A percentile compares a stretch with the other conserved stretches of the same genome.
phyloP scores from a whole-genome alignment of 2,329 filamentous ascomycete species.

The Colletotrichum karsti region DNA sequence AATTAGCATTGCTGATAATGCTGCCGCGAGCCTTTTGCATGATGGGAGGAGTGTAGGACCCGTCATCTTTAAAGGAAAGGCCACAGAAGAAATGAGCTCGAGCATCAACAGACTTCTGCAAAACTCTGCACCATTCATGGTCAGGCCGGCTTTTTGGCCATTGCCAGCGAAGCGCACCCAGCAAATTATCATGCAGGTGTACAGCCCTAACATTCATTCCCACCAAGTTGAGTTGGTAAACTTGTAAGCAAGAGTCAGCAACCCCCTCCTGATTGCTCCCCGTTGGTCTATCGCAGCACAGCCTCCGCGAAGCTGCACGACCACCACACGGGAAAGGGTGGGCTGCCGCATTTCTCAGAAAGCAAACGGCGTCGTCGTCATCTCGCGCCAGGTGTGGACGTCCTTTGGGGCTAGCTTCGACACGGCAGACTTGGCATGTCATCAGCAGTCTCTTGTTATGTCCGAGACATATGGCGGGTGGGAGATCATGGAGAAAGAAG shows the following conservation, averaged over 20 bases:
- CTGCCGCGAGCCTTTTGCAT: too few species aligned
- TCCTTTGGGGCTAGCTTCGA: background rate
- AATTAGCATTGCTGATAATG: too few species aligned
- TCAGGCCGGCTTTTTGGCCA: too few species aligned
- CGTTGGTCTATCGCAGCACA: background rate
- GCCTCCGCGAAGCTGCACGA: conserved; percentile 3
- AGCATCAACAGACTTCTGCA: too few species aligned
- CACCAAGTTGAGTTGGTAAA: background rate
- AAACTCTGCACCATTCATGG: too few species aligned
- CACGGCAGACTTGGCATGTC: conserved; percentile 17
- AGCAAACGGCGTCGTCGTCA: conserved; percentile 19
- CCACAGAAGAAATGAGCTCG: too few species aligned
- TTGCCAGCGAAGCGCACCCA: too few species aligned
- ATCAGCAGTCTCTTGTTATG: conserved; percentile 6
- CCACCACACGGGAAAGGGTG: background rate
- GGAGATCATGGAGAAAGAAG: background rate
- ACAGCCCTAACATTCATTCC: background rate
- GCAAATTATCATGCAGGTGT: background rate
- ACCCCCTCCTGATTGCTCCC: background rate
- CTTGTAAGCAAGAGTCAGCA: background rate
- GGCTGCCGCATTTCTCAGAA: background rate
- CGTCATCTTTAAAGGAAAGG: too few species aligned
- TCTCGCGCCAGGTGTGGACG: background rate
- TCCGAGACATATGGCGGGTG: background rate
- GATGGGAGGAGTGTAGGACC: too few species aligned